These are phyloP conservation scores for Leptographium galeiforme DNA, from an alignment of 2,329 filamentous ascomycete genomes.

Conservation along the genomic window DNA sequence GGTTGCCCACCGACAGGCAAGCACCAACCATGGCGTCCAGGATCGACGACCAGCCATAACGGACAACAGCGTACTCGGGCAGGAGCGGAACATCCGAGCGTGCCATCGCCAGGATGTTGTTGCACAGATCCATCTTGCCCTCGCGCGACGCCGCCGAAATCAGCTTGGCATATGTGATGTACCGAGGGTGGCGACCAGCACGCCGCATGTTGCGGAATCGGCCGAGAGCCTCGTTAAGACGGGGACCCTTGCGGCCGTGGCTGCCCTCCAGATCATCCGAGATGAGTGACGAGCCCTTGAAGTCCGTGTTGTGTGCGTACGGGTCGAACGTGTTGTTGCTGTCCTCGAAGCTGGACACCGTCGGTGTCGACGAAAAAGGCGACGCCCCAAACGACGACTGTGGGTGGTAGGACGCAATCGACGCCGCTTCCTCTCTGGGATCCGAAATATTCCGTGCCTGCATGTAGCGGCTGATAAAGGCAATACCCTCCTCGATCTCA, in stretches of 20 bases:
- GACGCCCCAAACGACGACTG: conserved; percentile 33
- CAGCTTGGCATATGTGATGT: conserved; percentile 93
- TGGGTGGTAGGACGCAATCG: conserved; percentile 25
- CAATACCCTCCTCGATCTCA: conserved; percentile 76
- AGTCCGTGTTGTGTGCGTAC: conserved; percentile 80
- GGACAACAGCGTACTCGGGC: conserved; percentile 71
- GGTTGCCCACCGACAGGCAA: conserved; percentile 71
- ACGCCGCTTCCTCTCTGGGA: conserved; percentile 34
- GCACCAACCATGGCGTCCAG: conserved; percentile 93
- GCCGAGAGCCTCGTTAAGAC: conserved; percentile 65
- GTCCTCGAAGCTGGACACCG: conserved; percentile 59
- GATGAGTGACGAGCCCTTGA: conserved; percentile 83
- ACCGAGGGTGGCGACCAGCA: conserved; percentile 78
- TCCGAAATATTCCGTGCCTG: conserved; percentile 38
- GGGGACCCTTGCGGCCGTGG: conserved; percentile 56
- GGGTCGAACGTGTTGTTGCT: conserved; percentile 55
- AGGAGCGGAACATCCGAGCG: conserved; percentile 77
- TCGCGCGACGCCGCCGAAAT: conserved; percentile 82
- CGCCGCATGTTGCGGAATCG: conserved; percentile 90
- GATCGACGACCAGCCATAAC: conserved; percentile 93
- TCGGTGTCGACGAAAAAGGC: conserved; percentile 39
- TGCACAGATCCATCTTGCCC: conserved; percentile 65
- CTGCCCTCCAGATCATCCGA: conserved; percentile 78
- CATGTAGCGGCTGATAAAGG: conserved; percentile 53
- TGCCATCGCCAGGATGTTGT: conserved; percentile 82